Evolutionary conservation across 805 yeast genomes (phyloP).

Genomic region (Ogataea trehaloabstinens): DNA sequence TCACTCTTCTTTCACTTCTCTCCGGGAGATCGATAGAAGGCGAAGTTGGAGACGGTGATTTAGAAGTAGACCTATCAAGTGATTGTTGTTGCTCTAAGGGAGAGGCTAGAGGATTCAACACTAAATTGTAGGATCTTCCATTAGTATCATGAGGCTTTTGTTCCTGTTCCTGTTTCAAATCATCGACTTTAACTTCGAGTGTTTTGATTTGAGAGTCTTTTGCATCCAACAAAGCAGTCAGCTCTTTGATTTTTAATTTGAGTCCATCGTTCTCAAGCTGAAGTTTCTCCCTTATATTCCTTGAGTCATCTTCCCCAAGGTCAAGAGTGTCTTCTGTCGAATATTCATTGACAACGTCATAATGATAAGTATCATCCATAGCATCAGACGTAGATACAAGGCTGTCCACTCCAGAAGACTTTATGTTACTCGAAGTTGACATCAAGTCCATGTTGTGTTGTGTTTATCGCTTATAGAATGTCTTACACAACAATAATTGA

Average conservation of each 20-base stretch:
- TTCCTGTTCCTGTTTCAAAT: not conserved
- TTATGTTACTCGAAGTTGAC: no score
- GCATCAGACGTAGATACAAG: not conserved
- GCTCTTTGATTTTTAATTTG: constrained; percentile 1
- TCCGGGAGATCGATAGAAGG: constrained; percentile 24
- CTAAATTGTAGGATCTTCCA: not conserved
- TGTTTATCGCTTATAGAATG: no score
- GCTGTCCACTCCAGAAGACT: not conserved
- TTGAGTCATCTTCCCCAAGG: not conserved
- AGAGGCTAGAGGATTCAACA: constrained; percentile 24
- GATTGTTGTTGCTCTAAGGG: constrained; percentile 22
- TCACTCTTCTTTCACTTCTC: constrained; percentile 24
- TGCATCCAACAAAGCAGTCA: not conserved
- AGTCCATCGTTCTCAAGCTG: constrained; percentile 9
- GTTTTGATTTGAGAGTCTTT: not conserved
- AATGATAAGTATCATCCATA: not conserved
- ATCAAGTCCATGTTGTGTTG: no score
- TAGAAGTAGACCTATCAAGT: constrained; percentile 14
- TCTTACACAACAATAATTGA: no score
- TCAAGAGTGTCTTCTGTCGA: not conserved
- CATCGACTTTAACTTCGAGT: not conserved
- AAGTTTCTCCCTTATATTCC: not conserved
- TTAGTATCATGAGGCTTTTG: not conserved
- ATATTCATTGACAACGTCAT: constrained; percentile 1
- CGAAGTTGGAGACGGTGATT: constrained; percentile 9